Evolutionary conservation across 257 asterid genomes (phyloP).

Genomic region (Linaria vulgaris): DNA sequence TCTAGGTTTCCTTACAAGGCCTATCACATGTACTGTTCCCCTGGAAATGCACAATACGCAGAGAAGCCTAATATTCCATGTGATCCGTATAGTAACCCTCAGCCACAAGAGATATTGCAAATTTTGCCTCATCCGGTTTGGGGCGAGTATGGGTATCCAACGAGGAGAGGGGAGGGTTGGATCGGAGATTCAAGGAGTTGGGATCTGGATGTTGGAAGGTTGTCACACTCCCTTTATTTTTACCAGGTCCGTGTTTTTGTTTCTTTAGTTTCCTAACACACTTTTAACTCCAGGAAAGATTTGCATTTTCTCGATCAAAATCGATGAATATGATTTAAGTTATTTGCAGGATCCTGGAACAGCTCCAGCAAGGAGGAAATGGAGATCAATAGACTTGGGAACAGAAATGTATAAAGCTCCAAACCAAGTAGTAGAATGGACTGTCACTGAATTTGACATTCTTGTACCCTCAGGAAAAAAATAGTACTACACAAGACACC

Average conservation of each 20-base stretch:
- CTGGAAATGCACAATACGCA: constrained; percentile 50
- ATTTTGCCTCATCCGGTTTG: constrained; percentile 81
- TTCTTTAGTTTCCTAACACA: background rate
- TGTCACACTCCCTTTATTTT: constrained; percentile 57
- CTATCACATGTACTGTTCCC: constrained; percentile 68
- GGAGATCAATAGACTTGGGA: constrained; percentile 74
- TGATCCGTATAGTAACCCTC: constrained; percentile 84
- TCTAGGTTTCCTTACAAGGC: constrained; percentile 62
- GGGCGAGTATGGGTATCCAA: constrained; percentile 80
- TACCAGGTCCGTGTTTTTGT: constrained; percentile 44
- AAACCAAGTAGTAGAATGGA: constrained; percentile 84
- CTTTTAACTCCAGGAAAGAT: too few relatives aligned
- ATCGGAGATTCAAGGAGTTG: constrained; percentile 67
- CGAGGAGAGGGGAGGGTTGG: constrained; percentile 72
- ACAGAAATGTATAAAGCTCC: constrained; percentile 61
- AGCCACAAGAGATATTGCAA: constrained; percentile 83
- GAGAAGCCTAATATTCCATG: constrained; percentile 56
- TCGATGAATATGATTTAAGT: too few relatives aligned
- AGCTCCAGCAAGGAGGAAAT: constrained; percentile 55
- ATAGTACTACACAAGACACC: background rate
- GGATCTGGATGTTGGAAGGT: constrained; percentile 70
- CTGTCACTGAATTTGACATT: constrained; percentile 74
- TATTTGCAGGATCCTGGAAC: constrained; percentile 71
- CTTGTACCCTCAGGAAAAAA: constrained; percentile 35
- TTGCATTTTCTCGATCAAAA: too few relatives aligned